Evolutionary conservation across 2,329 filamentous ascomycete species (phyloP), one percentile per base, ranked within the genome.

Genomic region (Colletotrichum gloeosporioides): DNA sequence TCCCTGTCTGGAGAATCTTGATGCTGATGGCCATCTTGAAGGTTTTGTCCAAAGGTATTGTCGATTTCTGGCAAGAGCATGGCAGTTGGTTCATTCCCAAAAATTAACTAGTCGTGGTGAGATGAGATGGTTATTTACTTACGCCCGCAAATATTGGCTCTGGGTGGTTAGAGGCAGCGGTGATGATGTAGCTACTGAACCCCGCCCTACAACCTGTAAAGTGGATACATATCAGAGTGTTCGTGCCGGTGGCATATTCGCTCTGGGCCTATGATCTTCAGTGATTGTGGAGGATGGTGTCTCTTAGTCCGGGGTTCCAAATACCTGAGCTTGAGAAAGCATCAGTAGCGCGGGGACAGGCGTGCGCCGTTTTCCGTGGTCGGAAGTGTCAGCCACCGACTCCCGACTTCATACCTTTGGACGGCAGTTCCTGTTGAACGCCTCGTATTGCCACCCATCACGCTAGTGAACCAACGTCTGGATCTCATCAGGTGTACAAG

Each of bases 21-120:
- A 29, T 18, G 4, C 2, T 6, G 22, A 16, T 16, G 22, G 12
- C 25, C 55, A 59, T 59, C 8, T 25, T 59, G 13, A 12, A n/a
- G 39, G 1, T 44, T n/a, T n/a, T 9, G 1, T 39, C 16, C 15
- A 18, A 39, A 44, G 18, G 9, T 44, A 16, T 44, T 18, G 16
- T n/a, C 8, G 4, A 12, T 18, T n/a, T n/a, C 3, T 9, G 8
- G 8, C 4, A 44, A 44, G 1, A n/a, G 39, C 0, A n/a, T n/a
- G 16, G 4, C 18, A 44, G 5, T 39, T 44, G 36, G 15, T 44
- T 18, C 4, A 5, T 39, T 5, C 8, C 2, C 15, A 9, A 18
- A 9, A 7, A 18, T 4, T 16, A 9, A 39, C 4, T 39, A 39
- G 36, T 39, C 18, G 2, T 39, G 5, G 16, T 2, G 39, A 44